phyloP scores from a whole-genome alignment of 1,139 yeast genomes.

The Suhomyces bokatorum region DNA sequence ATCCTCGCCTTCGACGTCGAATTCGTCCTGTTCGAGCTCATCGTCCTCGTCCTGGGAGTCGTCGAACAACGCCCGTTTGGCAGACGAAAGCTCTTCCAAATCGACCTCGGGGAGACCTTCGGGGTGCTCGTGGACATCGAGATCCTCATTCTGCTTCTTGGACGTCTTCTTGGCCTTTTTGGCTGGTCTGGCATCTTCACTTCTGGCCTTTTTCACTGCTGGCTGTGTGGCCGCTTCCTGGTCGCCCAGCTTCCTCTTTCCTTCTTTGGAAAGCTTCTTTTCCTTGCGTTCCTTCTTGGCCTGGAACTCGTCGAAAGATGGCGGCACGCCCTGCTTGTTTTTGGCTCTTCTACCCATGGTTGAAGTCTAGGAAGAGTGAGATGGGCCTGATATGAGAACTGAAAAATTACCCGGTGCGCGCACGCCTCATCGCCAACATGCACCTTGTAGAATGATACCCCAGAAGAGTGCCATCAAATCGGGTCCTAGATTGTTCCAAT shows the following conservation, averaged over 20 bases:
- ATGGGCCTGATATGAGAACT: conserved; percentile 9
- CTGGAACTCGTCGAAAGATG: conserved; percentile 78
- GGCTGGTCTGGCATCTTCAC: conserved; percentile 18
- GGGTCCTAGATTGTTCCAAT: neutral
- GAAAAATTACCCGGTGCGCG: conserved; percentile 7
- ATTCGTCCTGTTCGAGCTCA: conserved; percentile 34
- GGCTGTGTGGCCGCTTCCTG: conserved; percentile 16
- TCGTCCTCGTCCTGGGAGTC: conserved; percentile 54
- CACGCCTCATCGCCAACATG: conserved; percentile 11
- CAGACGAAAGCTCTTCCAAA: conserved; percentile 58
- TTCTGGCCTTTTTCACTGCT: conserved; percentile 28
- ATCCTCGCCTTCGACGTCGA: conserved; percentile 45
- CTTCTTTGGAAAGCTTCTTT: conserved; percentile 42
- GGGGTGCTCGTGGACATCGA: conserved; percentile 30
- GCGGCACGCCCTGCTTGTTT: conserved; percentile 90
- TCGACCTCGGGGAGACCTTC: conserved; percentile 60
- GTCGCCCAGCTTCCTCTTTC: conserved; percentile 19
- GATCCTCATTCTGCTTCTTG: conserved; percentile 30
- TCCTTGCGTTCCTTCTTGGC: conserved; percentile 54
- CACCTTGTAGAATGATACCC: neutral
- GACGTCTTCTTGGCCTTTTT: conserved; percentile 12
- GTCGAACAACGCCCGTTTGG: conserved; percentile 77
- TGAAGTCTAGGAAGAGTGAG: neutral
- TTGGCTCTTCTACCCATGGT: conserved; percentile 90
- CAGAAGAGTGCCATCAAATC: neutral